Evolutionary conservation across 2,329 filamentous ascomycete genomes (phyloP).

Genomic region (Didymella glomerata): DNA sequence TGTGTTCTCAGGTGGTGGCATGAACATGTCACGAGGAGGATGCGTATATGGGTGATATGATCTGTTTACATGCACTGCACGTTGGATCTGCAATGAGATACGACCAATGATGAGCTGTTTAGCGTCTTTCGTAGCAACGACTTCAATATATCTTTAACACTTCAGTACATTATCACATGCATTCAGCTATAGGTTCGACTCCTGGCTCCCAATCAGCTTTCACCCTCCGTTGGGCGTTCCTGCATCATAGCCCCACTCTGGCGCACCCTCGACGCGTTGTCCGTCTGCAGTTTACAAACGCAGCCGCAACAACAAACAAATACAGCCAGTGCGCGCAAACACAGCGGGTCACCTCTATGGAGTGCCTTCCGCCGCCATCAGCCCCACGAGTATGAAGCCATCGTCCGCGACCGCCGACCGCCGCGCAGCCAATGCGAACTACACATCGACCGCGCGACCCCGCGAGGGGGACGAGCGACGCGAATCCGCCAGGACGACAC

Average conservation of each 20-base stretch:
- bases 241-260: constrained; percentile 22
- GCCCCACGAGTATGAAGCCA: constrained; percentile 41
- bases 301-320: constrained; percentile 34
- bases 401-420: constrained; percentile 39
- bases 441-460: constrained; percentile 47
- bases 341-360: constrained; percentile 35
- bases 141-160: background rate
- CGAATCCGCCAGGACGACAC: constrained; percentile 34
- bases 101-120: constrained; percentile 6
- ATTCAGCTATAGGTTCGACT: background rate
- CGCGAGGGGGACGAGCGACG: constrained; percentile 48
- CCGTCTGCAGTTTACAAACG: constrained; percentile 12
- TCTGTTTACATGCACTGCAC: background rate
- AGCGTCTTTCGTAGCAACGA: constrained; percentile 3
- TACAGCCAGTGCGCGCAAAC: constrained; percentile 7
- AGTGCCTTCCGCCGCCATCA: constrained; percentile 41
- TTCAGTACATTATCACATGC: background rate
- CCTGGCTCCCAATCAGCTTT: background rate
- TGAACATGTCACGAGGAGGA: background rate
- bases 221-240: constrained; percentile 8
- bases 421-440: constrained; percentile 43
- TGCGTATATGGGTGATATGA: constrained; percentile 5
- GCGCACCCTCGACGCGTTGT: constrained; percentile 20
- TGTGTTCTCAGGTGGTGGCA: constrained; percentile 21
- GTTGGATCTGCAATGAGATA: constrained; percentile 11